Conservation (phyloP, 2,329 filamentous ascomycete species). For the Colletotrichum cuscutae region DNA sequence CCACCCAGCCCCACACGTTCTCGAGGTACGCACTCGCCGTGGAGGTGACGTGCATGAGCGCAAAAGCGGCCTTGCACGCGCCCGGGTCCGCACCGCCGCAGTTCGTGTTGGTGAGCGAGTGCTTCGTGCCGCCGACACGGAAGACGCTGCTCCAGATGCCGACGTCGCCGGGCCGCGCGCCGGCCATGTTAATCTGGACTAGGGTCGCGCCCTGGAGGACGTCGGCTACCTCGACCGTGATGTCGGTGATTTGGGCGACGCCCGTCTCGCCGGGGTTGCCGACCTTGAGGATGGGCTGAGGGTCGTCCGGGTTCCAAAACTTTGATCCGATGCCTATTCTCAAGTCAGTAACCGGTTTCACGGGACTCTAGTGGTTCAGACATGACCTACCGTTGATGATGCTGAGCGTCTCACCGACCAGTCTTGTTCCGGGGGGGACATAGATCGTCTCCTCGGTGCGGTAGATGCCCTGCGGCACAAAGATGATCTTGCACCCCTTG, state of each 20-base stretch:
- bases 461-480: slow-evolving; percentile 47
- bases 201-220: slow-evolving; percentile 52
- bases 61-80: slow-evolving; percentile 58
- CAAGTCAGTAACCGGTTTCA: not conserved
- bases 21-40: slow-evolving; percentile 62
- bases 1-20: slow-evolving; percentile 60
- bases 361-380: not conserved
- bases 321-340: slow-evolving; percentile 51
- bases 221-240: slow-evolving; percentile 61
- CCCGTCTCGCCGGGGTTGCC: slow-evolving; percentile 61
- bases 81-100: slow-evolving; percentile 47
- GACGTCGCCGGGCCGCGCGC: slow-evolving; percentile 57
- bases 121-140: slow-evolving; percentile 56
- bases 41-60: slow-evolving; percentile 59
- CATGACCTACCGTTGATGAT: slow-evolving; percentile 50
- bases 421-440: slow-evolving; percentile 50
- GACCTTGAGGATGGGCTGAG: slow-evolving; percentile 60
- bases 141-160: slow-evolving; percentile 60
- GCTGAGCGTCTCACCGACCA: slow-evolving; percentile 67
- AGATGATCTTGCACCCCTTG: slow-evolving; percentile 50
- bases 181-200: slow-evolving; percentile 62
- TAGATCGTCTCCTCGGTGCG: slow-evolving; percentile 28
- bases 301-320: slow-evolving; percentile 55
- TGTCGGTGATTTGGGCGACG: slow-evolving; percentile 60
- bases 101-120: slow-evolving; percentile 48